Conservation (phyloP, 257 asterid species). For the Thymus mandschuricus region DNA sequence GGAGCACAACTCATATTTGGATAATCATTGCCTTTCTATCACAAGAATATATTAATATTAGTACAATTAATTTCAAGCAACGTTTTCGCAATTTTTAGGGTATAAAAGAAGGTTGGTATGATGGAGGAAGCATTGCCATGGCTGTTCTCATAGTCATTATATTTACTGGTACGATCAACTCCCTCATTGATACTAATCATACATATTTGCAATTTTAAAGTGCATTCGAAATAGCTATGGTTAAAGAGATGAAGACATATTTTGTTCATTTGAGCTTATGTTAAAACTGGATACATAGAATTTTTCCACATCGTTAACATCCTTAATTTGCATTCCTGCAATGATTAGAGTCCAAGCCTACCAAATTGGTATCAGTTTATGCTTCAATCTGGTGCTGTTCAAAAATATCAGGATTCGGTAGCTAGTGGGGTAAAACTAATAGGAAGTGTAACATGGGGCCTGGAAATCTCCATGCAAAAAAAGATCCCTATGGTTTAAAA, state of each 20-base stretch:
- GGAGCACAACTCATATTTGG: not conserved
- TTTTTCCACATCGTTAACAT: not conserved
- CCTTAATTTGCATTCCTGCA: too few relatives aligned
- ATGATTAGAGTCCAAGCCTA: too few relatives aligned
- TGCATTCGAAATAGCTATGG: not conserved
- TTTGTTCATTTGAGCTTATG: not conserved
- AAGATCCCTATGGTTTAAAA: too few relatives aligned
- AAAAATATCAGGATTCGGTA: too few relatives aligned
- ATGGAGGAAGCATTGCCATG: constrained; percentile 96
- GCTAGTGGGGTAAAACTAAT: too few relatives aligned
- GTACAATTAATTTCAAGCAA: constrained; percentile 12
- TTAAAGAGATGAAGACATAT: not conserved
- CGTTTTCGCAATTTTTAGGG: constrained; percentile 56
- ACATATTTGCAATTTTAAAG: constrained; percentile 8
- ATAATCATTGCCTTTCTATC: not conserved
- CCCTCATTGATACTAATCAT: constrained; percentile 2
- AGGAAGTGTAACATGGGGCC: too few relatives aligned
- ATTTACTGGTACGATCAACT: constrained; percentile 65
- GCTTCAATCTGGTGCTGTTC: too few relatives aligned
- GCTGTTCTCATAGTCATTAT: constrained; percentile 85
- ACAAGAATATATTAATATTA: constrained; percentile 1
- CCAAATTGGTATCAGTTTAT: too few relatives aligned
- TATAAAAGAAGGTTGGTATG: constrained; percentile 97
- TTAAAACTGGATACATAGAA: not conserved
- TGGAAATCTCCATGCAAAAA: too few relatives aligned